These are phyloP conservation scores for Amanita exitialis DNA, from an alignment of 768 basidiomycete genomes.

Conservation along the genomic window DNA sequence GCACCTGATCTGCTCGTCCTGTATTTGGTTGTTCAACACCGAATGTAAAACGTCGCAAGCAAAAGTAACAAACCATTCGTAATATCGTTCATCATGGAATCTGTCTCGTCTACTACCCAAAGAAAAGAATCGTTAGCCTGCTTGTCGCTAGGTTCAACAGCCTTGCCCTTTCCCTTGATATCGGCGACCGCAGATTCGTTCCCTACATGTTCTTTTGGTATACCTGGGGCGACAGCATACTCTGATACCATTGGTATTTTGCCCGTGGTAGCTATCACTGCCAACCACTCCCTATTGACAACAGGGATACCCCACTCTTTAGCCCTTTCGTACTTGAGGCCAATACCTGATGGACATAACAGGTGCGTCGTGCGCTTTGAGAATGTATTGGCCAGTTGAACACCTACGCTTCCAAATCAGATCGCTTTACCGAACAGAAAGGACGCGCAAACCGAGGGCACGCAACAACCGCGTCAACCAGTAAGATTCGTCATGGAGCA, in stretches of 20 bases:
- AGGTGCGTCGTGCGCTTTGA: conserved; percentile 70
- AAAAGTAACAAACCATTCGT: conserved; percentile 29
- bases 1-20: background rate
- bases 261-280: conserved; percentile 44
- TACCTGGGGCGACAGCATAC: conserved; percentile 20
- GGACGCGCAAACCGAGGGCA: conserved; percentile 45
- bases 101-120: conserved; percentile 4
- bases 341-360: conserved; percentile 59
- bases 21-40: background rate
- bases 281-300: conserved; percentile 65
- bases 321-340: conserved; percentile 74
- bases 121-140: background rate
- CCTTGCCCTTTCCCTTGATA: conserved; percentile 21
- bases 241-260: conserved; percentile 25
- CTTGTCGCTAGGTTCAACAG: conserved; percentile 8
- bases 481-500: conserved; percentile 58
- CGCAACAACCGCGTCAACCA: conserved; percentile 58
- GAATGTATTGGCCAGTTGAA: conserved; percentile 45
- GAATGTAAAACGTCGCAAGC: background rate
- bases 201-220: background rate
- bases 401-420: conserved; percentile 27
- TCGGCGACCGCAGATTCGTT: conserved; percentile 6
- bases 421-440: background rate
- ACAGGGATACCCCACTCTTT: conserved; percentile 69
- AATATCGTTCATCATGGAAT: conserved; percentile 28